Base-by-base conservation (phyloP, 176 grass and related monocot species). In the Zea luxurians region DNA sequence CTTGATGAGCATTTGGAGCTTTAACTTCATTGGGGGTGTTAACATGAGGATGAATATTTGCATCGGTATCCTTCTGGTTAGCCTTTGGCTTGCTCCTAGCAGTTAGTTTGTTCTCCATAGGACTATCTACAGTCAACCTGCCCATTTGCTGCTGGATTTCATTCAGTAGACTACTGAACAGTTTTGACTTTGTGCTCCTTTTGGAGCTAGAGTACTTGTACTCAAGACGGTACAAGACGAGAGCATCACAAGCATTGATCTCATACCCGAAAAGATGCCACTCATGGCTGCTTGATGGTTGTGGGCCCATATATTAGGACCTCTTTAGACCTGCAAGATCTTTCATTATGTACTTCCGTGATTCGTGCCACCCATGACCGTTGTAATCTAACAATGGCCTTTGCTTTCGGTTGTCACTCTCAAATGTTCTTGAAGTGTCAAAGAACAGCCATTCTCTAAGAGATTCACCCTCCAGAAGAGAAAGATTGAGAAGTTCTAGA, bases 251-350 rank as follows among this genome's bases (percentile, higher is more conserved):
- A 77, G 86, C 74, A 67, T 88, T 93, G 63, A 90, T 93, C 78
- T 97, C 90, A 77, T 97, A 97, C 74, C 93, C 93, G 52, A 86
- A 97, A 37, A 97, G 82, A 76, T 97, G 93, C 90, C 93, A 97
- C 77, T 97, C 88, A 35, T 84, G 88, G 79, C 64, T 66, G 83
- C 63, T 80, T 34, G 87, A 73, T 27, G 93, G 93, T 74, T 97
- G 93, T 16, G 93, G 93, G 60, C 93, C 93, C 93, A 97, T 97
- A 69, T 97, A 97, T 71, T 97, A 97, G 38, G 93, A 97, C 60
- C 88, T 89, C 82, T 93, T 97, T 15, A 86, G 64, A 49, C 93
- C 93, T 15, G 80, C 88, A 43, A 82, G 90, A 45, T 97, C 90
- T 75, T 97, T 97, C 85, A 93, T 88, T 13, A 87, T 73, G 82